Percentiles rank a stretch among this genome's conserved stretches.
Evolutionary conservation across 352 stramenopile species (phyloP).

Genomic region (Blastocystis sp.): DNA sequence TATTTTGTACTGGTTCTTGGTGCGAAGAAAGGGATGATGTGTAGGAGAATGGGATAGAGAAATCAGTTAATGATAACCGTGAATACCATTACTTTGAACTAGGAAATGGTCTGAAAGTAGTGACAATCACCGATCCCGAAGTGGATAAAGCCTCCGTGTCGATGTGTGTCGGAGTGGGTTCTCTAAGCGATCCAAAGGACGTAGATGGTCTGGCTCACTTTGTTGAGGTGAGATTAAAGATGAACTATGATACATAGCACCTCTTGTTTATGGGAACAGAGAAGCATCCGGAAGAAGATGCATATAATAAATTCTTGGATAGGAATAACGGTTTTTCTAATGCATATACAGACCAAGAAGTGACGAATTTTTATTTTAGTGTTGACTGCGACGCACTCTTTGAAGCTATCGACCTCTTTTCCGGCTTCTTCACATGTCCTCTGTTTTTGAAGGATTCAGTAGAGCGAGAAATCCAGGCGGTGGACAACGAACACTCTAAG

Average conservation of each 20-base stretch:
- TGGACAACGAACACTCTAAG: constrained; percentile 74
- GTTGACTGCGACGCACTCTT: constrained; percentile 69
- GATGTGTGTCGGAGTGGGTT: constrained; percentile 71
- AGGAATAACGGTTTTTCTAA: constrained; percentile 71
- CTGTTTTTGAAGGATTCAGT: constrained; percentile 70
- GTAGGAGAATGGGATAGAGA: constrained; percentile 69
- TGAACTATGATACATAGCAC: constrained; percentile 67
- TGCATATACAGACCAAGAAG: constrained; percentile 69
- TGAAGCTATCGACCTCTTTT: constrained; percentile 72
- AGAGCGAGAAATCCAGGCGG: constrained; percentile 73
- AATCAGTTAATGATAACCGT: constrained; percentile 68
- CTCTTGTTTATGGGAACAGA: constrained; percentile 72
- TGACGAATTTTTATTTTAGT: constrained; percentile 70
- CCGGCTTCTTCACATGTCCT: constrained; percentile 68
- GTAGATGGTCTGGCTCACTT: constrained; percentile 72
- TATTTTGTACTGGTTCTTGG: constrained; percentile 6
- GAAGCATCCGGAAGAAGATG: constrained; percentile 71
- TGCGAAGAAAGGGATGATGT: not conserved
- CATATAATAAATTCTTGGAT: constrained; percentile 71
- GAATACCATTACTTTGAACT: constrained; percentile 70
- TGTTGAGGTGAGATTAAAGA: constrained; percentile 61
- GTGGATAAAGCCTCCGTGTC: constrained; percentile 71
- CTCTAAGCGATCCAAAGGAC: constrained; percentile 71
- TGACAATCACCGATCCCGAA: constrained; percentile 69
- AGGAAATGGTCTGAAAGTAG: constrained; percentile 70